Conservation (phyloP, 75 land plant genomes). For the Picea glauca region DNA sequence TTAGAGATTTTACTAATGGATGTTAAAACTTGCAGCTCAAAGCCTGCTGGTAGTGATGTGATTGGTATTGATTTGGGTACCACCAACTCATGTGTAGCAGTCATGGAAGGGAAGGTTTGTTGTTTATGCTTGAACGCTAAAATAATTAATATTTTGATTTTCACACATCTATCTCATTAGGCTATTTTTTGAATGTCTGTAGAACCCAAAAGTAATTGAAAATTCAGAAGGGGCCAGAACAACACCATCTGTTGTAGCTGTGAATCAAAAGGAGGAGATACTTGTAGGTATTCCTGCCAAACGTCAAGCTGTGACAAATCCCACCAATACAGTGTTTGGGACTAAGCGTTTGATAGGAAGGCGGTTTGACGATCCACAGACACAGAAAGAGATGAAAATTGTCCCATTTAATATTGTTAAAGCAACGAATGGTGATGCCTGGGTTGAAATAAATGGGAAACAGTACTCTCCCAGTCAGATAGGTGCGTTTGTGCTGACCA, state of each 20-base stretch:
- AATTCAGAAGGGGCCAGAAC: conserved; percentile 71
- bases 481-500: conserved; percentile 65
- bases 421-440: conserved; percentile 78
- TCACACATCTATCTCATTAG: no score
- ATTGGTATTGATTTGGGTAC: conserved; percentile 88
- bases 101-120: conserved; percentile 77
- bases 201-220: conserved; percentile 55
- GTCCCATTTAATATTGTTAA: conserved; percentile 70
- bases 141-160: no score
- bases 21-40: conserved; percentile 39
- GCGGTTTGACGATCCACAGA: conserved; percentile 67
- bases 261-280: conserved; percentile 54
- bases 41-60: conserved; percentile 56
- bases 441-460: conserved; percentile 73
- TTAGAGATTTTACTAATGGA: no score
- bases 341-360: conserved; percentile 73
- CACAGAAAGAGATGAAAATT: conserved; percentile 79
- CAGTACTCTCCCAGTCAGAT: conserved; percentile 72
- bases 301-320: conserved; percentile 77
- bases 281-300: conserved; percentile 80
- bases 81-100: conserved; percentile 77
- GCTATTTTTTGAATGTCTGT: no score
- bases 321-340: conserved; percentile 65
- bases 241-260: conserved; percentile 77
- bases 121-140: no score